Conservation (phyloP, 2,329 filamentous ascomycete genomes). For the Dothideomycetidae sp. region DNA sequence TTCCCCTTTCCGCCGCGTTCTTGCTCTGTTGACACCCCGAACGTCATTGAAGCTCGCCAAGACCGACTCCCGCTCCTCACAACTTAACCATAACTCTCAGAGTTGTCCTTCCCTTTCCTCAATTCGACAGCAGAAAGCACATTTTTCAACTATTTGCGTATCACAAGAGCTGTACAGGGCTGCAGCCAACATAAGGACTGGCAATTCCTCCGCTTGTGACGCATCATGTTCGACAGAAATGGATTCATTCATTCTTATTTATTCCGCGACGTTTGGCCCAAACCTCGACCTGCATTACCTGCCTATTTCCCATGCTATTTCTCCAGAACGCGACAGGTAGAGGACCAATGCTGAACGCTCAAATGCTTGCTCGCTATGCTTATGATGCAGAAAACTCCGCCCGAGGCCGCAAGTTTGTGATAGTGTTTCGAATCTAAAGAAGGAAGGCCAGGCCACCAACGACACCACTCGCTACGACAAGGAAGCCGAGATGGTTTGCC, state of each 20-base stretch:
- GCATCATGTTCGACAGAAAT: no score
- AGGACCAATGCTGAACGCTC: slow-evolving; percentile 1
- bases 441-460: slow-evolving; percentile 42
- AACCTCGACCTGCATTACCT: no score
- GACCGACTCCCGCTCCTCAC: not conserved
- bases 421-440: slow-evolving; percentile 15
- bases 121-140: no score
- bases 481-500: slow-evolving; percentile 42
- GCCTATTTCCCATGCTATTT: not conserved
- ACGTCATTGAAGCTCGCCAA: not conserved
- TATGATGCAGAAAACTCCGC: not conserved
- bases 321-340: not conserved
- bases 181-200: no score
- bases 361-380: slow-evolving; percentile 10
- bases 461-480: slow-evolving; percentile 39
- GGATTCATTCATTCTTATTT: no score
- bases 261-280: no score
- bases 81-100: no score
- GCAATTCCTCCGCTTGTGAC: no score
- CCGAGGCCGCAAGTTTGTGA: slow-evolving; percentile 4
- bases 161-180: no score
- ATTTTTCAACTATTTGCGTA: no score
- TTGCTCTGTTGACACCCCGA: not conserved
- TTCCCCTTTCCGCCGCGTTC: slow-evolving; percentile 5
- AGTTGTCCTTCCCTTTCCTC: no score